phyloP scores from a whole-genome alignment of 2,329 filamentous ascomycete species.

The Bisporella sp. region DNA sequence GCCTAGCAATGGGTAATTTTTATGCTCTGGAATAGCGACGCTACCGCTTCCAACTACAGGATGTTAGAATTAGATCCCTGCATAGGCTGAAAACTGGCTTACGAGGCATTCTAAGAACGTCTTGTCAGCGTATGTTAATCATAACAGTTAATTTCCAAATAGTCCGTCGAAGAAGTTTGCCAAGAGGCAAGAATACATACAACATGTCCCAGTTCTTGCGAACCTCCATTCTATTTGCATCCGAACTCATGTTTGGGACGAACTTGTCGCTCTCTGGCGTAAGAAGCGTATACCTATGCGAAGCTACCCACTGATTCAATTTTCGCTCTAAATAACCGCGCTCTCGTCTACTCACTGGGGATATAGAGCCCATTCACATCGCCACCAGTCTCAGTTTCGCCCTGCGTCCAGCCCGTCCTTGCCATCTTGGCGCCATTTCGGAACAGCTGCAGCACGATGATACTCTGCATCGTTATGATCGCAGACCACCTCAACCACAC shows the following conservation, averaged over 20 bases:
- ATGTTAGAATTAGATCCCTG: not conserved
- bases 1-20: conserved; percentile 26
- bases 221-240: conserved; percentile 25
- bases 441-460: conserved; percentile 23
- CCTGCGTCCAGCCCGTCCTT: conserved; percentile 5
- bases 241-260: conserved; percentile 26
- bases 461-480: conserved; percentile 20
- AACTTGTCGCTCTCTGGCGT: conserved; percentile 24
- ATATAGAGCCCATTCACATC: conserved; percentile 28
- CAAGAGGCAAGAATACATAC: no score
- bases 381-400: conserved; percentile 22
- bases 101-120: conserved; percentile 21
- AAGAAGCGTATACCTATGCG: conserved; percentile 24
- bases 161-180: no score
- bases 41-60: conserved; percentile 24
- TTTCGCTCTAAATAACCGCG: not conserved
- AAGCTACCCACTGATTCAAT: conserved; percentile 7
- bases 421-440: not conserved
- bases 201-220: conserved; percentile 27
- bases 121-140: no score
- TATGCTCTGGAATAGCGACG: conserved; percentile 25
- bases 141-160: no score
- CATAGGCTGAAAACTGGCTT: not conserved
- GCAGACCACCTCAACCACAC: conserved; percentile 24
- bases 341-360: conserved; percentile 19